phyloP scores from a whole-genome alignment of 108 stramenopile genomes.

The Fragilariopsis cylindrus region DNA sequence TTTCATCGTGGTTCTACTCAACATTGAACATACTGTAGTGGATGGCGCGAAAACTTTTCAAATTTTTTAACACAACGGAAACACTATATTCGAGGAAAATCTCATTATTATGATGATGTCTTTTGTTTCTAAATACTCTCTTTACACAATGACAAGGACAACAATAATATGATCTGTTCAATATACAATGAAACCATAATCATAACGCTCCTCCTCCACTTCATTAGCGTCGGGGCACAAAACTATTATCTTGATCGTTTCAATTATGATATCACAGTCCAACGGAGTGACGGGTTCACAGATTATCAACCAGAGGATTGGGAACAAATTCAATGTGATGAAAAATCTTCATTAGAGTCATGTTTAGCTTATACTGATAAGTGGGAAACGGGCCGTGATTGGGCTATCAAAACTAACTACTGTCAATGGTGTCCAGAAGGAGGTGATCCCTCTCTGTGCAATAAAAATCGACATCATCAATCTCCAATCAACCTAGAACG shows the following conservation, averaged over 20 bases:
- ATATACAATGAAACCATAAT: too few species aligned
- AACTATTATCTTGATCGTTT: conserved; percentile 14
- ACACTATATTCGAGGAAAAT: too few species aligned
- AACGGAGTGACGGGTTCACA: conserved; percentile 10
- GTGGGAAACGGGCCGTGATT: conserved; percentile 25
- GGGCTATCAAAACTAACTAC: conserved; percentile 28
- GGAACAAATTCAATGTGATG: conserved; percentile 23
- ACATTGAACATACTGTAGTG: too few species aligned
- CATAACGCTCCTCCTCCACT: too few species aligned
- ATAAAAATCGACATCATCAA: conserved; percentile 31
- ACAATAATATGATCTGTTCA: too few species aligned
- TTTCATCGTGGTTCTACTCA: too few species aligned
- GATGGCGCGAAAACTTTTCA: too few species aligned
- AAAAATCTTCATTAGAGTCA: conserved; percentile 3
- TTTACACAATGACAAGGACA: too few species aligned
- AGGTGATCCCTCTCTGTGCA: conserved; percentile 3
- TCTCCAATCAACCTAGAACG: conserved; percentile 44
- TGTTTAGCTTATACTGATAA: conserved; percentile 31
- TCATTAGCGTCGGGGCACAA: too few species aligned
- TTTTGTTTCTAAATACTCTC: too few species aligned
- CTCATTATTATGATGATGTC: too few species aligned
- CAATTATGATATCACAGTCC: conserved; percentile 13
- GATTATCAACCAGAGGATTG: conserved; percentile 24
- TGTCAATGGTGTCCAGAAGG: conserved; percentile 42
- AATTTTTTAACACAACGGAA: too few species aligned